Percentiles rank a stretch among this genome's conserved stretches.
phyloP scores from a whole-genome alignment of 2,329 filamentous ascomycete genomes.

The Cladosporium sp. region DNA sequence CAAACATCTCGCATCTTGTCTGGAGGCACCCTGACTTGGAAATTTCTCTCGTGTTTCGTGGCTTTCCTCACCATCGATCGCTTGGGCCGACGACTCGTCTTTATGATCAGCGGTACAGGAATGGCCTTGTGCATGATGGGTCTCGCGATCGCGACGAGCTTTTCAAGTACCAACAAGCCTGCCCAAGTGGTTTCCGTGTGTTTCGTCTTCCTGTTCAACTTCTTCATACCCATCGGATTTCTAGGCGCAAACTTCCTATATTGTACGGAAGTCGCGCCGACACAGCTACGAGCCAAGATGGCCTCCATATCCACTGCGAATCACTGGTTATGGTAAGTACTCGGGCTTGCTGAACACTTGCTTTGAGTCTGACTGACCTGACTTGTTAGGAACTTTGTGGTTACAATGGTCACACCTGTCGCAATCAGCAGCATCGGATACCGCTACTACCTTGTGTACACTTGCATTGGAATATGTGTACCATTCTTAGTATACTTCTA shows the following conservation, averaged over 20 bases:
- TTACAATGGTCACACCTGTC: slow-evolving; percentile 29
- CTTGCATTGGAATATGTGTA: slow-evolving; percentile 43
- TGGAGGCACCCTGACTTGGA: slow-evolving; percentile 50
- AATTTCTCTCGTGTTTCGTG: slow-evolving; percentile 51
- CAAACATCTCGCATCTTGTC: slow-evolving; percentile 41
- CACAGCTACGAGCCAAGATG: slow-evolving; percentile 51
- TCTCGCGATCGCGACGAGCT: slow-evolving; percentile 51
- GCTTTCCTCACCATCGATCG: slow-evolving; percentile 50
- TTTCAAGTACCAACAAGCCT: slow-evolving; percentile 36
- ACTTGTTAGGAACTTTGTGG: slow-evolving; percentile 26
- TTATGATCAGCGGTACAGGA: slow-evolving; percentile 50
- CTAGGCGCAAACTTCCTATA: slow-evolving; percentile 60
- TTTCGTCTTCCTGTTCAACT: slow-evolving; percentile 59
- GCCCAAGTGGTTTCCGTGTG: slow-evolving; percentile 51
- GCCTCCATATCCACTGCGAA: slow-evolving; percentile 54
- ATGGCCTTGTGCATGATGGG: slow-evolving; percentile 54
- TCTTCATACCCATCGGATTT: slow-evolving; percentile 58
- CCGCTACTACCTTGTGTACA: slow-evolving; percentile 50
- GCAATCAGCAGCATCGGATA: slow-evolving; percentile 44
- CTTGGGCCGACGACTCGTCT: slow-evolving; percentile 46
- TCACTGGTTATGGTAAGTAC: slow-evolving; percentile 44
- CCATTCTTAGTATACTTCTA: slow-evolving; percentile 51
- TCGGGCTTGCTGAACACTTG: slow-evolving; percentile 19
- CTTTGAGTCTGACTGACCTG: neutral
- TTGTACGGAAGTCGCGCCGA: slow-evolving; percentile 55